These are phyloP conservation scores for Eremothecium cymbalariae DNA, from an alignment of 1,139 yeast genomes.

Conservation along the genomic window DNA sequence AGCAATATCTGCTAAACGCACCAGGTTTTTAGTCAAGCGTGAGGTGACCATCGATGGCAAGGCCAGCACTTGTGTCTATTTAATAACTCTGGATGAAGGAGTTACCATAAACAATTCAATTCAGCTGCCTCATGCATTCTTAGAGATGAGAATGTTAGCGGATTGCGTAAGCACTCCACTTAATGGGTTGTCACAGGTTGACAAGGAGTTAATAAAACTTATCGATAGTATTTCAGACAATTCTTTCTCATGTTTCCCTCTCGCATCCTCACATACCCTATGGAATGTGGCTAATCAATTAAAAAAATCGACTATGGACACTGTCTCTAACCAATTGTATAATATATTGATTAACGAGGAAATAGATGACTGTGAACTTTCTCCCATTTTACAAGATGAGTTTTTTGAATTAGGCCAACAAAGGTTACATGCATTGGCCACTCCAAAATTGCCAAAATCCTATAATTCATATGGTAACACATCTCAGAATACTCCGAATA, in stretches of 20 bases:
- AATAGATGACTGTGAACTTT: too few species aligned
- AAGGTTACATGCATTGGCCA: too few species aligned
- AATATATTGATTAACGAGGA: too few species aligned
- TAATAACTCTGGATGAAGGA: slow-evolving; percentile 24
- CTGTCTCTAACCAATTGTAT: too few species aligned
- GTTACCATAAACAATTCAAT: slow-evolving; percentile 13
- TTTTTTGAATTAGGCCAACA: too few species aligned
- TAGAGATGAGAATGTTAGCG: slow-evolving; percentile 36
- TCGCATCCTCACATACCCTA: slow-evolving; percentile 1
- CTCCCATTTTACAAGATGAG: too few species aligned
- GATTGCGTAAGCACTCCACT: background rate
- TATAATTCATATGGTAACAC: too few species aligned
- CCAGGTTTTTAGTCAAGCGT: slow-evolving; percentile 37
- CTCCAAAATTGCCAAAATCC: too few species aligned
- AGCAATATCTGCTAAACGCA: slow-evolving; percentile 39
- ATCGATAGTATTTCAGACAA: slow-evolving; percentile 1
- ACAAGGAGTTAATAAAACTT: background rate
- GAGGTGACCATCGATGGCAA: slow-evolving; percentile 18
- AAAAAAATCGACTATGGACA: slow-evolving; percentile 34
- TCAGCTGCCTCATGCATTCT: slow-evolving; percentile 31
- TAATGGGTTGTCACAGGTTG: background rate
- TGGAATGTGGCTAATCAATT: background rate
- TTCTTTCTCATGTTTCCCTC: background rate
- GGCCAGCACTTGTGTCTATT: slow-evolving; percentile 9
- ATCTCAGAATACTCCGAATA: too few species aligned